A percentile compares a stretch with the other conserved stretches of the same genome.
Evolutionary conservation across 1,284 basidiomycete genomes (phyloP).

Genomic region (Microbotryum violaceum): DNA sequence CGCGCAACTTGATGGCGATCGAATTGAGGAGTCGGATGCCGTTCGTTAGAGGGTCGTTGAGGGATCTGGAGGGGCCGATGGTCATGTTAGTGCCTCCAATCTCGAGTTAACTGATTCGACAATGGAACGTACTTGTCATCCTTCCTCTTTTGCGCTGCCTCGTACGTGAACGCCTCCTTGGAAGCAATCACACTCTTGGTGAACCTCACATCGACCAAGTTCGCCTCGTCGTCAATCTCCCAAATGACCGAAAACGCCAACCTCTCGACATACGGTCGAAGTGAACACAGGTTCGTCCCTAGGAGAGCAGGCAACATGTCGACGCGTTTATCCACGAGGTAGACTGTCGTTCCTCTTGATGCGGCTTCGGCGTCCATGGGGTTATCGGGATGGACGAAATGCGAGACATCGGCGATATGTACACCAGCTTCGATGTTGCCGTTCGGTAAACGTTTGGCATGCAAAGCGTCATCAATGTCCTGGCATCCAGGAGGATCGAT

Average conservation of each 20-base stretch:
- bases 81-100: background rate
- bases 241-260: constrained; percentile 94
- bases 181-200: constrained; percentile 95
- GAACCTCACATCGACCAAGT: constrained; percentile 85
- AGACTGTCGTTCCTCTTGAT: constrained; percentile 91
- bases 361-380: constrained; percentile 97
- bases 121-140: constrained; percentile 66
- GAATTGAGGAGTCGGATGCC: constrained; percentile 84
- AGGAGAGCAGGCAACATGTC: constrained; percentile 95
- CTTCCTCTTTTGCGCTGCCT: constrained; percentile 88
- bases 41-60: constrained; percentile 74
- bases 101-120: background rate
- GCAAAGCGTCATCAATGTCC: constrained; percentile 98
- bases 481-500: constrained; percentile 97
- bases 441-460: constrained; percentile 78
- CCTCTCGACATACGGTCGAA: constrained; percentile 87
- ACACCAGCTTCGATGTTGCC: constrained; percentile 97
- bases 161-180: constrained; percentile 95
- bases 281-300: constrained; percentile 92
- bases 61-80: constrained; percentile 48
- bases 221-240: constrained; percentile 78
- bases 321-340: constrained; percentile 96
- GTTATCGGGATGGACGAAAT: constrained; percentile 89
- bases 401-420: constrained; percentile 98
- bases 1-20: constrained; percentile 79